Evolutionary conservation across 139 green algal genomes (phyloP), one percentile per base, ranked within the genome.

Genomic region (Volvox africanus): DNA sequence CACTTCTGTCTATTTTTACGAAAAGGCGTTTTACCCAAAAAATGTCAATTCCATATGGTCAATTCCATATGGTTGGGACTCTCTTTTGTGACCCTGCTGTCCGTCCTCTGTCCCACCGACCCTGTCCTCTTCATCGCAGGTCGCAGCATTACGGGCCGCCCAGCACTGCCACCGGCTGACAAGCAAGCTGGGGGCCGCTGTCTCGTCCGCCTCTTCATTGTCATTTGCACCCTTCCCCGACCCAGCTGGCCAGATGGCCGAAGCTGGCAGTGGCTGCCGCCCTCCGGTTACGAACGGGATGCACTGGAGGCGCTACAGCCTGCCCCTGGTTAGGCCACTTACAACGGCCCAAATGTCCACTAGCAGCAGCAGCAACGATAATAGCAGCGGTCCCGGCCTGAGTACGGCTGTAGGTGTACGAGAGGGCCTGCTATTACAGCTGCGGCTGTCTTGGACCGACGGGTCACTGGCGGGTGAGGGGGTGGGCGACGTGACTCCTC

Each of bases 401-500:
- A 36, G 19, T 61, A 26, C 76, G 76, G 78, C 26, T 18, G 2
- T 33, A 44, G 77, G 89, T 30, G 19, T 33, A 11, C 80, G 94
- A 65, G 77, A 93, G 30, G 95, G 95, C 2, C 81, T 96, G 82
- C 50, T 97, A 69, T 86, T 97, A 78, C 81, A 79, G 11, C 1
- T 97, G 44, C 35, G 61, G 19, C 81, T 96, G 55, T 5, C 0
- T 6, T 82, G 16, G 28, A 78, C 68, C 1, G 77, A 82, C 83
- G 92, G 85, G n/a, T 73, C 14, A 24, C 9, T 13, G 44, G 67
- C 78, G 26, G 86, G 86, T 26, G 16, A 67, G n/a, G 96, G 94
- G 18, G 33, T 96, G 68, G 97, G 97, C 1, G 97, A 99, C 90
- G 92, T 96, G 22, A 94, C 98, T 0, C 98, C 98, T 2, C 93